phyloP scores from a whole-genome alignment of 495 filamentous ascomycete species.

The Cenococcum geophilum region DNA sequence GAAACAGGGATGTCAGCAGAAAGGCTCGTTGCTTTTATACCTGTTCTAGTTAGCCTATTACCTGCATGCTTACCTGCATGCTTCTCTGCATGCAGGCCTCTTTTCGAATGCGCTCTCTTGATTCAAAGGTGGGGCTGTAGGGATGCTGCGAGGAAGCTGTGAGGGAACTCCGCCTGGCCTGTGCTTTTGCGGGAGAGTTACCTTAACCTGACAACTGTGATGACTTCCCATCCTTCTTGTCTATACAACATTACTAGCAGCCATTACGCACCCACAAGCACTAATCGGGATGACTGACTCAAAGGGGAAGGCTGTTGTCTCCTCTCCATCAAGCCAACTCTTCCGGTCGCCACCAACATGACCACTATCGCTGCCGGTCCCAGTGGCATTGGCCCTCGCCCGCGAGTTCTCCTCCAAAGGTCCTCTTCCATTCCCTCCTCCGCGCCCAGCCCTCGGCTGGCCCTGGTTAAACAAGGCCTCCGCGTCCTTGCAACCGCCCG shows the following conservation, averaged over 20 bases:
- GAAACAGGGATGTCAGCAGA: too few species aligned
- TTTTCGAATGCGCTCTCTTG: too few species aligned
- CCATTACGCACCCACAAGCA: neutral
- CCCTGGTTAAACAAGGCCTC: slow-evolving; percentile 29
- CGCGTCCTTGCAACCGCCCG: slow-evolving; percentile 56
- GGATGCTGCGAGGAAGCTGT: too few species aligned
- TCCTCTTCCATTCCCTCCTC: neutral
- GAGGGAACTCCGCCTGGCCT: too few species aligned
- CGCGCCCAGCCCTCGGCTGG: neutral
- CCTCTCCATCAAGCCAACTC: neutral
- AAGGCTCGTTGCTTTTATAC: too few species aligned
- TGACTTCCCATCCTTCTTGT: neutral
- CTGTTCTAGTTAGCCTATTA: too few species aligned
- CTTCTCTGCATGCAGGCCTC: too few species aligned
- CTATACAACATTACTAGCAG: neutral
- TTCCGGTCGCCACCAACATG: neutral
- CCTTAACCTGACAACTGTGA: too few species aligned
- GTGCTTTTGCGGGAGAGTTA: too few species aligned
- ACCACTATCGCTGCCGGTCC: slow-evolving; percentile 42
- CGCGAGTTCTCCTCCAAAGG: slow-evolving; percentile 50
- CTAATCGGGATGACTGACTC: slow-evolving; percentile 8
- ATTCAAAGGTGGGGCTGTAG: neutral
- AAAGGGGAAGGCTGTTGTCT: slow-evolving; percentile 19
- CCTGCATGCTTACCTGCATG: too few species aligned
- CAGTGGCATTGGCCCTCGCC: slow-evolving; percentile 55